Percentiles rank a stretch among this genome's conserved stretches.
Conservation (phyloP, 148 eudicot species). For the Chenopodium album region DNA sequence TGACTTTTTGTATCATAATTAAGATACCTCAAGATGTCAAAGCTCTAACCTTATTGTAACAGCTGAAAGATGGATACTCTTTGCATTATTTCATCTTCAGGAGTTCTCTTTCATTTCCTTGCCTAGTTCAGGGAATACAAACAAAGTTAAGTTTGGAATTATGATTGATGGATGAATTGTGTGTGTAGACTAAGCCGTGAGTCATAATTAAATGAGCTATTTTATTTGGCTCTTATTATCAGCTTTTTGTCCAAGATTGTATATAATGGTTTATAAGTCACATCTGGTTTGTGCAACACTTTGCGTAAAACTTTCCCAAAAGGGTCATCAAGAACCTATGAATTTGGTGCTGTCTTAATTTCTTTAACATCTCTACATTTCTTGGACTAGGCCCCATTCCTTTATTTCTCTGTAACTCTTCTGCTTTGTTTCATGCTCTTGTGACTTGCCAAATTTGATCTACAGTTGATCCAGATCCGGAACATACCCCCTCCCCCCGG, state of each 20-base stretch:
- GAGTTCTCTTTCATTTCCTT: background rate
- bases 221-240: background rate
- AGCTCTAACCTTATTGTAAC: background rate
- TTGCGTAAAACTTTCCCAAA: background rate
- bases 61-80: background rate
- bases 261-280: no score
- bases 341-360: background rate
- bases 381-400: background rate
- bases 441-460: background rate
- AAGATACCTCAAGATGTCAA: background rate
- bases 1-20: background rate
- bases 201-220: background rate
- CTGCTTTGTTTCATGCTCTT: background rate
- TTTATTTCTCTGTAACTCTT: background rate
- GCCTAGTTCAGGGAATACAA: background rate
- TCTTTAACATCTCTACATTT: background rate
- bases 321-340: background rate
- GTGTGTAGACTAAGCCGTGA: background rate
- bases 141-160: no score
- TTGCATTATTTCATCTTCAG: background rate
- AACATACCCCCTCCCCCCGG: no score
- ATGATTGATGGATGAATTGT: background rate
- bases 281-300: no score
- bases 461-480: background rate
- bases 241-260: background rate